Base-by-base conservation (phyloP, 1,284 basidiomycete genomes). In the Heliocybe sulcata region DNA sequence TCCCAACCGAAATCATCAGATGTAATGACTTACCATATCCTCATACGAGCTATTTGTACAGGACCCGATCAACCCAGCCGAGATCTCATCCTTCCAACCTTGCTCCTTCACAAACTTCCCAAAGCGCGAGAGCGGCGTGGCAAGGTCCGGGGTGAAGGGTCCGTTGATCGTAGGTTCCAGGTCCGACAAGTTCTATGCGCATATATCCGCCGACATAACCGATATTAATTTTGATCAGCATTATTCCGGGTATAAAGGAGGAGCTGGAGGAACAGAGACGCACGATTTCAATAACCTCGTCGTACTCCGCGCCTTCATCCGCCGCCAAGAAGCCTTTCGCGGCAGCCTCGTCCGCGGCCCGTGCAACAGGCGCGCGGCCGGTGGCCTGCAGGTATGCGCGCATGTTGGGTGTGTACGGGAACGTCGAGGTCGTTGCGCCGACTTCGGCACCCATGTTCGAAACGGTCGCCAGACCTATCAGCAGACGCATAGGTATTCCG, bases 401-500 rank as follows among this genome's bases (percentile, higher is more conserved):
- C 96, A 99, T 99, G 63, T 83, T 83, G 56, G 81, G 71, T 6
- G 93, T 94, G 73, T 98, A 99, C 12, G 95, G 95, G 81, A 99
- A 99, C 2, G 92, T 94, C 1, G 94, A 96, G 0, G 97, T 98
- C 1, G 97, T 99, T 6, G 97, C 97, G 49, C 97, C 97, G 25
- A 99, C 94, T 76, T 99, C 97, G 22, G 97, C 97, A 57, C 97
- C 97, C 97, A 99, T 99, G 73, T 98, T 98, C 55, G 92, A 89
- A 58, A 98, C 90, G 3, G 94, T 98, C 0, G 95, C 94, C 53
- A 98, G 72, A 60, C 93, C 88, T 89, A 11, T 52, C n/a, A n/a
- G n/a, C n/a, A n/a, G n/a, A n/a, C n/a, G n/a, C n/a, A n/a, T n/a
- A n/a, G n/a, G n/a, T n/a, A n/a, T n/a, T n/a, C n/a, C n/a, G n/a